phyloP scores from a whole-genome alignment of 208 protist species.

The Naegleria fowleri region DNA sequence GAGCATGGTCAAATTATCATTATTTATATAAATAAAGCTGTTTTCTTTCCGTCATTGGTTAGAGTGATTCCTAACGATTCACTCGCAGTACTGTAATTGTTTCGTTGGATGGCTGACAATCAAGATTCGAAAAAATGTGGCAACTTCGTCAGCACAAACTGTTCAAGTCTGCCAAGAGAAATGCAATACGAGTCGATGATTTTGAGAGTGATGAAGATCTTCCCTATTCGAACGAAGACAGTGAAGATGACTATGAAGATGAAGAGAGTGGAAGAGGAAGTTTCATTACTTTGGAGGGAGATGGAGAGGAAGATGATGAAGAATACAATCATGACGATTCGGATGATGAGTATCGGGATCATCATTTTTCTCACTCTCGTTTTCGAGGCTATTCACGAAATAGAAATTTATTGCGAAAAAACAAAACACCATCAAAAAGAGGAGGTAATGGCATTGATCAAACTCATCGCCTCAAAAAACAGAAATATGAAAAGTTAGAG shows the following conservation, averaged over 20 bases:
- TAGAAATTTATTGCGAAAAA: background rate
- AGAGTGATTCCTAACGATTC: no score
- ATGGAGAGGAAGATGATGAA: background rate
- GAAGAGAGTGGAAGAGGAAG: background rate
- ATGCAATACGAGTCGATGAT: background rate
- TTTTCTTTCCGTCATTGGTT: no score
- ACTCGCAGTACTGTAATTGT: no score
- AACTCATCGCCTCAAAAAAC: background rate
- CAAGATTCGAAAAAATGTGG: no score
- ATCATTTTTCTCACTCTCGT: background rate
- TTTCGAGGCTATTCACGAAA: background rate
- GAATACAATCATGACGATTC: background rate
- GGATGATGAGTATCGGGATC: background rate
- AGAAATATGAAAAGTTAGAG: background rate
- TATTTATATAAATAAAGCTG: no score
- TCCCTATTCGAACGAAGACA: no score
- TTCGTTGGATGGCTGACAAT: no score
- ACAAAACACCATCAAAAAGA: background rate
- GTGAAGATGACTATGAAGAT: no score
- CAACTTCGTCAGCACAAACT: background rate
- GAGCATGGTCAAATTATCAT: no score
- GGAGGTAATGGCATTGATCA: background rate
- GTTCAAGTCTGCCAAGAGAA: background rate
- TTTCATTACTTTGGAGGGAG: background rate
- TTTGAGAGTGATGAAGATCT: background rate